These are phyloP conservation scores for Datura wrightii DNA, from an alignment of 257 asterid species.

Conservation along the genomic window DNA sequence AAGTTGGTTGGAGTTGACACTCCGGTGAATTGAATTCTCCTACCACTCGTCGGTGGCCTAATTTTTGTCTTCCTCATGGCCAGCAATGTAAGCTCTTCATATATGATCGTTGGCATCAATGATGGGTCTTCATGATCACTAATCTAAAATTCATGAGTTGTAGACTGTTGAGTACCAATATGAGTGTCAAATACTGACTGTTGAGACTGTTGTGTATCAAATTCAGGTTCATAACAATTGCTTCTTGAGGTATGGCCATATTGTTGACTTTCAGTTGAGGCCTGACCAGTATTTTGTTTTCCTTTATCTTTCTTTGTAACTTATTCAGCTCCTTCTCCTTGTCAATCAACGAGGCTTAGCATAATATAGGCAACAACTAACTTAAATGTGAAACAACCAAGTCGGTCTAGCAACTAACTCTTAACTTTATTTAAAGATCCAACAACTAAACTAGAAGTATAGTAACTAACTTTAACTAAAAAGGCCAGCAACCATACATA, in stretches of 20 bases:
- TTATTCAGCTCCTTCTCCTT: neutral
- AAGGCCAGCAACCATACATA: too few species aligned
- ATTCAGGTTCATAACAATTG: neutral
- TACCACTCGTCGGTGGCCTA: neutral
- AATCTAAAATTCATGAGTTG: neutral
- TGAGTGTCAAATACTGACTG: neutral
- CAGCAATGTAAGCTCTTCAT: neutral
- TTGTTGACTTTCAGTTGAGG: neutral
- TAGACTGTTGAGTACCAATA: neutral
- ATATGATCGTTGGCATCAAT: neutral
- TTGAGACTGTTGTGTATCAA: neutral
- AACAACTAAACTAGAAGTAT: too few species aligned
- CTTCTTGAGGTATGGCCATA: neutral
- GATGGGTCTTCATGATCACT: neutral
- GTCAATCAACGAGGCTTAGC: neutral
- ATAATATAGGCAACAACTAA: too few species aligned
- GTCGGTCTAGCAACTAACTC: too few species aligned
- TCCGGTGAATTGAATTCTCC: too few species aligned
- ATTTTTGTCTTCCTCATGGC: neutral
- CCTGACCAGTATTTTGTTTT: neutral
- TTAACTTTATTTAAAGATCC: too few species aligned
- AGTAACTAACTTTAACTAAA: too few species aligned
- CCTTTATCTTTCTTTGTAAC: too few species aligned
- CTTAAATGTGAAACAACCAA: too few species aligned
- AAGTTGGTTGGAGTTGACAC: too few species aligned